Base-by-base conservation (phyloP, 768 basidiomycete species). In the Mycena vulgaris region DNA sequence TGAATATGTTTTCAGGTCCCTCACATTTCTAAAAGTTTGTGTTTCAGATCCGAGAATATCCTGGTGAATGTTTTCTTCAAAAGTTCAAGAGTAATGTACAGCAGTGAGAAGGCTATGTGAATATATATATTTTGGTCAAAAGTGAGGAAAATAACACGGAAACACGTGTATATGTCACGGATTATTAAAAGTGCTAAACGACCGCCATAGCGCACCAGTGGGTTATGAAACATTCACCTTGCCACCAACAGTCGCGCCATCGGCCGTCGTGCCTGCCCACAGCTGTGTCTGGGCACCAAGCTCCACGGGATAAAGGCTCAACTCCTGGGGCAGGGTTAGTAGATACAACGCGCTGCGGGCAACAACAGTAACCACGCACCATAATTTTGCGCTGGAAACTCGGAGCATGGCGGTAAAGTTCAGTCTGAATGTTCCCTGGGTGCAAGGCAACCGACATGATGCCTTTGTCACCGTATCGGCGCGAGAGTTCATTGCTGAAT, bases 261-360 rank as follows among this genome's bases (percentile, higher is more conserved):
- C 84, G 0, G 80, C 75, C 0, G 80, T 75, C 0, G 88, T 89
- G 6, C 85, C 89, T 13, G 86, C 89, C 68, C 82, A 89, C 0
- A 89, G 74, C 59, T 84, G 86, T 1, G 87, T 89, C n/a, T 88
- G 72, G 0, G 86, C 86, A 17, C 89, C 88, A 27, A 79, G 78
- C 2, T 79, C 61, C 0, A 80, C 76, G 21, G 82, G 79, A 47
- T 79, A 79, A 1, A 83, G 47, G 2, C 77, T 35, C 19, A 35
- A 27, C n/a, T 60, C 37, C 71, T 72, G 37, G 3, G 31, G 40
- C 8, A 17, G 4, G 28, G 27, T 53, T 53, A 53, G 31, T 6
- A 33, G 30, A n/a, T 19, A 21, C 25, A 30, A 16, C 13, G 28
- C 19, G 30, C 21, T 11, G 28, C 17, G 17, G 21, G 3, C 8